These are phyloP conservation scores for Candida coquimbonensis DNA, from an alignment of 805 yeast species.

Conservation along the genomic window DNA sequence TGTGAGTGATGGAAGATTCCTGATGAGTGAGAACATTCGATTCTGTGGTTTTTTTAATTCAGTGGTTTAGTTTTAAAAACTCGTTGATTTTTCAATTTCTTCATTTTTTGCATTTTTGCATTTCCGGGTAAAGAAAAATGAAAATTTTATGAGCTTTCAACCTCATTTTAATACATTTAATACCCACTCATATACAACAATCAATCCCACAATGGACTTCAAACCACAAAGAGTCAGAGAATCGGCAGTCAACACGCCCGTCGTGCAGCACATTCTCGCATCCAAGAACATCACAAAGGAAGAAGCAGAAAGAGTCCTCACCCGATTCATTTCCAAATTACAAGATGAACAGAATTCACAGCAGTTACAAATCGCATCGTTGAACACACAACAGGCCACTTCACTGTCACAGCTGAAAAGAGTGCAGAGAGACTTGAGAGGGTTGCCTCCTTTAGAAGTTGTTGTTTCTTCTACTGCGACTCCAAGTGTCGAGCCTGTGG, in stretches of 20 bases:
- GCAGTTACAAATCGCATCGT: background rate
- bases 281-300: conserved; percentile 26
- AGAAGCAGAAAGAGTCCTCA: conserved; percentile 39
- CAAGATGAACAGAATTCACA: conserved; percentile 20
- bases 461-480: conserved; percentile 1
- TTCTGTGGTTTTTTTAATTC: no score
- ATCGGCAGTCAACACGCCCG: conserved; percentile 21
- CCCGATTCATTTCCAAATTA: conserved; percentile 32
- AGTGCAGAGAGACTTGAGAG: conserved; percentile 71
- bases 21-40: conserved; percentile 1
- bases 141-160: no score
- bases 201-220: no score
- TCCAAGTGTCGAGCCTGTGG: background rate
- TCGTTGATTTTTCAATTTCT: no score
- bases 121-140: no score
- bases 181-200: no score
- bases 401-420: conserved; percentile 56
- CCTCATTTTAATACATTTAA: no score
- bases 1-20: background rate
- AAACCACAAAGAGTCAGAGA: conserved; percentile 16
- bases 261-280: conserved; percentile 13
- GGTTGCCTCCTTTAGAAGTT: conserved; percentile 56
- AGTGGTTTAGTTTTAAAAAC: no score
- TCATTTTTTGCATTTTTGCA: no score
- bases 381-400: conserved; percentile 17